These are phyloP conservation scores for Nemania sp. DNA, from an alignment of 2,329 filamentous ascomycete species.

Conservation along the genomic window DNA sequence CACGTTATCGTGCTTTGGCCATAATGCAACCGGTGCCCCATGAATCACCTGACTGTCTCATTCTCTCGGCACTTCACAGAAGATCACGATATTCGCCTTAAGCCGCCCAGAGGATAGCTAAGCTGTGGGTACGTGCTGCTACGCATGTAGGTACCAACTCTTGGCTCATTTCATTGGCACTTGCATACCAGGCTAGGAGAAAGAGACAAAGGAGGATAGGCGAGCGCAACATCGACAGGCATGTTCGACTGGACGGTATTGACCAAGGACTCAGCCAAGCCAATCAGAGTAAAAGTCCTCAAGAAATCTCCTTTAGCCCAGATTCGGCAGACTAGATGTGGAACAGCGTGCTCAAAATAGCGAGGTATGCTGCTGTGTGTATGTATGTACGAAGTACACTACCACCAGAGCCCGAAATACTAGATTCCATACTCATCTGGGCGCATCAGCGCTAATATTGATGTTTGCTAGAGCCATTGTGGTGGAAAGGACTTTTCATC, in stretches of 20 bases:
- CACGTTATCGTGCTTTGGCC: constrained; percentile 16
- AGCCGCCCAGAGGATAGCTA: constrained; percentile 11
- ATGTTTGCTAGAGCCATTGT: not conserved
- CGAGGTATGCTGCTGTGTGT: too few relatives aligned
- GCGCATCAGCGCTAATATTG: constrained; percentile 14
- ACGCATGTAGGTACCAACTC: not conserved
- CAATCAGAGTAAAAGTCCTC: constrained; percentile 20
- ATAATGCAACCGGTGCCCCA: constrained; percentile 17
- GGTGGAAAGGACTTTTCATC: not conserved
- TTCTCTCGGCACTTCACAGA: constrained; percentile 15
- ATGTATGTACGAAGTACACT: constrained; percentile 1
- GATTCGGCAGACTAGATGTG: constrained; percentile 17
- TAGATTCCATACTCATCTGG: too few relatives aligned
- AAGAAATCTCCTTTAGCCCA: not conserved
- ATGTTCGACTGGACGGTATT: not conserved
- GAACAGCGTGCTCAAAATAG: constrained; percentile 18
- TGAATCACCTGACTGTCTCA: constrained; percentile 23
- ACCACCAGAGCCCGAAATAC: constrained; percentile 12
- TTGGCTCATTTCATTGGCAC: constrained; percentile 3
- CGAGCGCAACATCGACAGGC: constrained; percentile 13
- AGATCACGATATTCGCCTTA: constrained; percentile 18
- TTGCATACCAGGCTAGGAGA: constrained; percentile 6
- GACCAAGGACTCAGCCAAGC: not conserved
- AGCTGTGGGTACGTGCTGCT: not conserved
- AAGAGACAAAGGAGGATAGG: constrained; percentile 3